phyloP scores from a whole-genome alignment of 768 basidiomycete species.

The Sutorius australiensis region DNA sequence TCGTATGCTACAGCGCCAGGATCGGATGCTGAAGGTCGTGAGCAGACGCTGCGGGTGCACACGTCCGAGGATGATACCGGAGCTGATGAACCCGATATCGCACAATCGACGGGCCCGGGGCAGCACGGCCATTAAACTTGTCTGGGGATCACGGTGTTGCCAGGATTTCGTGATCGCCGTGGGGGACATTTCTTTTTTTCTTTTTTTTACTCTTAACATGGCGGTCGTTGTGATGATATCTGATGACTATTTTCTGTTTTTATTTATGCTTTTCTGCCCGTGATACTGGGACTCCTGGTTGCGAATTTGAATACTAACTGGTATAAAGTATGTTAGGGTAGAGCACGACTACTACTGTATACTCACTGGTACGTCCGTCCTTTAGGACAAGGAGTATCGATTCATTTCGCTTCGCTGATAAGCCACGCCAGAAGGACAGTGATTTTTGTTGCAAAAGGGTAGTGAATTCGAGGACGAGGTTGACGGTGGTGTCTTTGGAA shows the following conservation, averaged over 20 bases:
- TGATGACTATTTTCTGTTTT: background rate
- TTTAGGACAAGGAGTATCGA: background rate
- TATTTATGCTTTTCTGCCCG: background rate
- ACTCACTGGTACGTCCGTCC: background rate
- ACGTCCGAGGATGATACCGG: background rate
- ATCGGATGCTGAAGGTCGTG: background rate
- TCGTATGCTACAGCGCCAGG: slow-evolving; percentile 14
- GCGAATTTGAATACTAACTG: background rate
- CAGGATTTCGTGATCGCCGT: background rate
- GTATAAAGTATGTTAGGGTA: background rate
- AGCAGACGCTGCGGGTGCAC: background rate
- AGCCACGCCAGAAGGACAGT: background rate
- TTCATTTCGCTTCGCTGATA: background rate
- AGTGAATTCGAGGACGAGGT: no score
- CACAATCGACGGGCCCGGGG: slow-evolving; percentile 12
- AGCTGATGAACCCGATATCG: slow-evolving; percentile 8
- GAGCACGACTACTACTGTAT: background rate
- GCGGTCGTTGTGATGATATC: background rate
- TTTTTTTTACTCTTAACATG: background rate
- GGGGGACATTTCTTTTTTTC: background rate
- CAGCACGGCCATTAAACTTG: slow-evolving; percentile 14
- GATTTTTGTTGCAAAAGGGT: no score
- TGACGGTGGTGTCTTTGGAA: no score
- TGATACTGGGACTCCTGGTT: background rate
- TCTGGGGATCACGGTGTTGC: background rate